Base-by-base conservation (phyloP, 345 rosid species). In the Melaleuca alternifolia region DNA sequence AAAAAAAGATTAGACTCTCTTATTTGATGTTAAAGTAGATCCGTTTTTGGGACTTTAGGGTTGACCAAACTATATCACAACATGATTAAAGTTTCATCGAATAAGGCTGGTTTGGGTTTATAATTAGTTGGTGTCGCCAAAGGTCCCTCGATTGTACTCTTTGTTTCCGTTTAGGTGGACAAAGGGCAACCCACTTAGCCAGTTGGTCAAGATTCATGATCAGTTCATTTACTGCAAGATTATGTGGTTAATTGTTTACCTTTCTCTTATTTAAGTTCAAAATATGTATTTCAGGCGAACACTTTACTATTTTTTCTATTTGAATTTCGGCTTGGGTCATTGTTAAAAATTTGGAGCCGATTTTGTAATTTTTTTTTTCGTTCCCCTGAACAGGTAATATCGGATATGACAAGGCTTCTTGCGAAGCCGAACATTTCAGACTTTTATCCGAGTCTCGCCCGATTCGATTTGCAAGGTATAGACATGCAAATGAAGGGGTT, bases 391-490 rank as follows among this genome's bases (percentile, higher is more conserved):
- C 16, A 82, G 52, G 51, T 51, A 28, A 41, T 46, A 30, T 82
- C 84, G 8, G 54, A 51, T 12, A 46, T 51, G 84, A 82, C 52
- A 18, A 46, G 16, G 46, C 79, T 65, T 3, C 21, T 89, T 54
- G 96, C 93, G 83, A 85, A 85, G 83, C 93, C 92, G 26, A 94
- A 93, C 50, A 48, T 93, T 75, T 93, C 96, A 4, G 95, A 93
- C 51, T 61, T 95, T 54, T 92, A 92, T 48, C 95, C 94, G 1
- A 50, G 76, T 3, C 87, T 93, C 62, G 90, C 91, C 2, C 85
- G 92, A 76, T 95, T 95, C 37, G 94, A 95, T 86, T 88, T 92
- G 37, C 96, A 94, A 16, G 95, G 97, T 10, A 84, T 95, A 86
- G 87, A 84, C 87, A 91, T 75, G 56, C 86, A 85, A 46, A 87